A percentile compares a stretch with the other conserved stretches of the same genome.
Conservation (phyloP, 306 rosid species). For the Casuarina cunninghamiana region DNA sequence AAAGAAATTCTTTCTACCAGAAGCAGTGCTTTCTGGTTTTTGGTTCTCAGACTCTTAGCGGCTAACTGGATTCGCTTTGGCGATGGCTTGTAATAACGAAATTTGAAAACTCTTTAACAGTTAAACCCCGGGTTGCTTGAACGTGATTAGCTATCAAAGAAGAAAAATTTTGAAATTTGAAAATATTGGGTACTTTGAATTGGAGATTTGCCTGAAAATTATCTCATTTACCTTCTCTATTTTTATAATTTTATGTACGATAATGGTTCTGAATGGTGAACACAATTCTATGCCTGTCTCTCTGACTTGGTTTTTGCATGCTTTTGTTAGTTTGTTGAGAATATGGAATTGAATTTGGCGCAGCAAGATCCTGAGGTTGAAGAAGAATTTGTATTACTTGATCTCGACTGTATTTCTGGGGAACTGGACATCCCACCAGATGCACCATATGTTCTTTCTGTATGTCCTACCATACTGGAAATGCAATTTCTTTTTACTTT, state of each 20-base stretch:
- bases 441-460: slow-evolving; percentile 69
- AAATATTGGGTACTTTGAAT: no score
- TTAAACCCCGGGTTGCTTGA: no score
- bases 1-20: no score
- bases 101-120: no score
- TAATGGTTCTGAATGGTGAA: background rate
- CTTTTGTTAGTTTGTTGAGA: slow-evolving; percentile 16
- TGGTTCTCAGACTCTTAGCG: no score
- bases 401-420: slow-evolving; percentile 55
- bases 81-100: no score
- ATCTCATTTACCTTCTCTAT: no score
- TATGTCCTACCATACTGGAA: slow-evolving; percentile 32
- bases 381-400: slow-evolving; percentile 77
- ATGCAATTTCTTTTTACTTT: background rate
- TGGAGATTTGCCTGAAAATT: no score
- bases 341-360: slow-evolving; percentile 50
- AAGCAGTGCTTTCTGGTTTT: no score
- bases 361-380: slow-evolving; percentile 30
- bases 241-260: background rate
- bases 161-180: no score
- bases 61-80: no score
- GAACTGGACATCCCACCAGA: slow-evolving; percentile 58
- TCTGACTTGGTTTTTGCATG: background rate
- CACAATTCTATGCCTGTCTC: background rate
- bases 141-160: no score